Percentiles rank a stretch among this genome's conserved stretches.
Evolutionary conservation across 2,329 filamentous ascomycete genomes (phyloP).

Genomic region (Neoascochyta sp.): DNA sequence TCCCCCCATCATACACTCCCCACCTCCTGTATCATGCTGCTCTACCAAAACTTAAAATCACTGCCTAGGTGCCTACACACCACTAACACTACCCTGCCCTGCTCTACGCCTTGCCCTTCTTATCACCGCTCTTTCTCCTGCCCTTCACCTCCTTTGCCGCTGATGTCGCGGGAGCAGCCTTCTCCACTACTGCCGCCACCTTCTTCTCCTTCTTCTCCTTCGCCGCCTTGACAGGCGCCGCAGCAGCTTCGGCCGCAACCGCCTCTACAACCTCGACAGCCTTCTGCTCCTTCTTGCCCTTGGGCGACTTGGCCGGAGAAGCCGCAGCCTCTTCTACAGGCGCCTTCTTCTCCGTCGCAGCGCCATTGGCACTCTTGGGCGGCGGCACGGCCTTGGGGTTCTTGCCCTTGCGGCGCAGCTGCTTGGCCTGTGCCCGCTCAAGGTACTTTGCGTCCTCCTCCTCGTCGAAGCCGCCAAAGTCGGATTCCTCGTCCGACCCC

Average conservation of each 20-base stretch:
- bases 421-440: constrained; percentile 43
- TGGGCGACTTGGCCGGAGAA: constrained; percentile 5
- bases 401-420: constrained; percentile 46
- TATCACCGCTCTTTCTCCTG: constrained; percentile 20
- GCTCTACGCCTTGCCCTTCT: constrained; percentile 19
- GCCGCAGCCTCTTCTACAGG: constrained; percentile 8
- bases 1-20: no score
- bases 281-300: constrained; percentile 8
- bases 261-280: constrained; percentile 1
- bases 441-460: constrained; percentile 50
- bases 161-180: neutral
- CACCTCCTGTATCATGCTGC: no score
- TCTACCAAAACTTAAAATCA: no score
- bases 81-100: no score
- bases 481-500: constrained; percentile 34
- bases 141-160: constrained; percentile 7
- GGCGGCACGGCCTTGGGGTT: constrained; percentile 41
- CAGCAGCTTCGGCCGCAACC: neutral
- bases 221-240: constrained; percentile 8
- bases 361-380: constrained; percentile 17
- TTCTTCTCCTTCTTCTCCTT: constrained; percentile 17
- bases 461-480: constrained; percentile 50
- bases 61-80: no score
- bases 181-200: no score
- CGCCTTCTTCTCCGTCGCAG: constrained; percentile 19